These are phyloP conservation scores for Leptographium flavum DNA, from an alignment of 2,329 filamentous ascomycete species.

Conservation along the genomic window DNA sequence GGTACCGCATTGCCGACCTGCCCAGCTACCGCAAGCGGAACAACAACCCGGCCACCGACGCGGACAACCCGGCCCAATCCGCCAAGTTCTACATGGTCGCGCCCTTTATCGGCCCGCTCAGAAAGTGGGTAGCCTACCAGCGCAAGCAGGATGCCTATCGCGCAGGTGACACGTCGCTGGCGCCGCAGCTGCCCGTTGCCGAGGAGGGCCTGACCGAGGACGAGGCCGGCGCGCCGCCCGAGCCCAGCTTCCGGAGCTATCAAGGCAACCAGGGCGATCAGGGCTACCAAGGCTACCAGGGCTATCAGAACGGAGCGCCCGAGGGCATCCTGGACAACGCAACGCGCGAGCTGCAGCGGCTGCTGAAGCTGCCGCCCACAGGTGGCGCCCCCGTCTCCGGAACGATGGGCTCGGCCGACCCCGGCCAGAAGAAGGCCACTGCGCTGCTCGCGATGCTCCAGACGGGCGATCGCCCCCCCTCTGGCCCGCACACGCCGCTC, in stretches of 20 bases:
- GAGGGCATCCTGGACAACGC: conserved; percentile 35
- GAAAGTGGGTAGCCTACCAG: conserved; percentile 82
- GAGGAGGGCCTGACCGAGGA: conserved; percentile 50
- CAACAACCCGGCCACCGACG: conserved; percentile 41
- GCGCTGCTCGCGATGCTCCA: conserved; percentile 40
- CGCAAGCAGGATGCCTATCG: conserved; percentile 53
- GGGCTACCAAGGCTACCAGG: no score
- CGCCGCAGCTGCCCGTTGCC: conserved; percentile 24
- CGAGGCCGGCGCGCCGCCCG: conserved; percentile 32
- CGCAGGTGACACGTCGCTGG: conserved; percentile 23
- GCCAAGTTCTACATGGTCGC: conserved; percentile 98
- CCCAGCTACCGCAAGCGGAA: conserved; percentile 63
- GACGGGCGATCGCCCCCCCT: conserved; percentile 1
- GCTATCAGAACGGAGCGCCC: conserved; percentile 19
- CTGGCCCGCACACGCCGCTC: conserved; percentile 31
- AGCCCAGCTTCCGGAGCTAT: conserved; percentile 16
- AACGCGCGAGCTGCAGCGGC: conserved; percentile 35
- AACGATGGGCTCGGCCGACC: background rate
- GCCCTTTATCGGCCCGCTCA: conserved; percentile 72
- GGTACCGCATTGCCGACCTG: conserved; percentile 82
- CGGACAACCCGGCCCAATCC: conserved; percentile 44
- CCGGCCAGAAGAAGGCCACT: conserved; percentile 29
- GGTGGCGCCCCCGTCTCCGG: background rate
- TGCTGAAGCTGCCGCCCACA: conserved; percentile 39
- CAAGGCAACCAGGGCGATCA: no score